phyloP scores from a whole-genome alignment of 192 early-diverging fungal species.

The Podila horticola region DNA sequence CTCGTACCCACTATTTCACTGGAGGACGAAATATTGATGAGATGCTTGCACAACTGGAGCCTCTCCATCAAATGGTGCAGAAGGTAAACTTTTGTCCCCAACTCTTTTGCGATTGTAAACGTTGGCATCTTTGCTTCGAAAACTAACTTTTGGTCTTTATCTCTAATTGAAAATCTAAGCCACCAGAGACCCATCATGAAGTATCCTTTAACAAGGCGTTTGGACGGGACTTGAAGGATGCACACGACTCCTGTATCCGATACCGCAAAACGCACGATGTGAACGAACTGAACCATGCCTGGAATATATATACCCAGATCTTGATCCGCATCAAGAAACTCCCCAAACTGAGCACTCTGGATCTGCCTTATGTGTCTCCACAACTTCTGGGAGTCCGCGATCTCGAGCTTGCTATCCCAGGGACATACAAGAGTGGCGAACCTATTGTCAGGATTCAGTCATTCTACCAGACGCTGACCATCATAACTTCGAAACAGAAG shows the following conservation, averaged over 20 bases:
- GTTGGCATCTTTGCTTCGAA: not conserved
- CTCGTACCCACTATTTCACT: slow-evolving; percentile 75
- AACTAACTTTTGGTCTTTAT: not conserved
- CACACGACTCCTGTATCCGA: slow-evolving; percentile 80
- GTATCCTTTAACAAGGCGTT: slow-evolving; percentile 90
- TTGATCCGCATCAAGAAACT: slow-evolving; percentile 20
- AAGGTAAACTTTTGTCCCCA: slow-evolving; percentile 16
- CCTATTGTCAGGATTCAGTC: slow-evolving; percentile 84
- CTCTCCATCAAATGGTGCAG: slow-evolving; percentile 32
- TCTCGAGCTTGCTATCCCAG: slow-evolving; percentile 91
- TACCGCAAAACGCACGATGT: slow-evolving; percentile 78
- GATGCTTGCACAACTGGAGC: slow-evolving; percentile 85
- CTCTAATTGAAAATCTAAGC: slow-evolving; percentile 32
- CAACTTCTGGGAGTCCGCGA: slow-evolving; percentile 83
- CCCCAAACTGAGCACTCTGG: slow-evolving; percentile 71
- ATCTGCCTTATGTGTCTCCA: slow-evolving; percentile 91
- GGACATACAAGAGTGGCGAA: slow-evolving; percentile 85
- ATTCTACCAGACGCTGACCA: slow-evolving; percentile 80
- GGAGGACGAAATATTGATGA: slow-evolving; percentile 77
- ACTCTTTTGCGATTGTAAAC: not conserved
- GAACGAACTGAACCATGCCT: slow-evolving; percentile 89
- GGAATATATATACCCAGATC: slow-evolving; percentile 84
- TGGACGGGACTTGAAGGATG: slow-evolving; percentile 86
- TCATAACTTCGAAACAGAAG: slow-evolving; percentile 92
- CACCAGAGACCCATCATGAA: slow-evolving; percentile 90